phyloP scores from a whole-genome alignment of 2,329 filamentous ascomycete genomes.

The Hymenoscyphus linearis region DNA sequence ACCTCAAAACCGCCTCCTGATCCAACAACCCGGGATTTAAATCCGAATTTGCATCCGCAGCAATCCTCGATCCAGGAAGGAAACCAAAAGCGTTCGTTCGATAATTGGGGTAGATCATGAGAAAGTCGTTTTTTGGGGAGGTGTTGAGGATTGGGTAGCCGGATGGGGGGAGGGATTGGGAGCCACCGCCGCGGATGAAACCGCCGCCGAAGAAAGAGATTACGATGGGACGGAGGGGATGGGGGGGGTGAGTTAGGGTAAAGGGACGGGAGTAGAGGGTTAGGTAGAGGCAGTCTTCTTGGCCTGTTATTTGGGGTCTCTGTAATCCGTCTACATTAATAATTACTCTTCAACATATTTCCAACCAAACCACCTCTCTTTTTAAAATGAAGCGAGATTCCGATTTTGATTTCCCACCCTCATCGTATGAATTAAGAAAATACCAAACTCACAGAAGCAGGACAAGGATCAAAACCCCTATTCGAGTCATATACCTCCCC shows the following conservation, averaged over 20 bases:
- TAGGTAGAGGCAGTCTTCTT: conserved; percentile 58
- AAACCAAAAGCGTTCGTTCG: conserved; percentile 66
- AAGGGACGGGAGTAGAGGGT: conserved; percentile 56
- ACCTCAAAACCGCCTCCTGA: conserved; percentile 49
- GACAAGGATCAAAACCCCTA: conserved; percentile 52
- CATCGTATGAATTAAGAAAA: too few species aligned
- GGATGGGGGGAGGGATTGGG: conserved; percentile 49
- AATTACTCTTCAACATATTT: too few species aligned
- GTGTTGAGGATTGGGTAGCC: conserved; percentile 55
- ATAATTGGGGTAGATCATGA: conserved; percentile 58
- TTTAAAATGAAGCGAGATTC: neutral
- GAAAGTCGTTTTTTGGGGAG: conserved; percentile 41
- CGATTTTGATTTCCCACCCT: too few species aligned
- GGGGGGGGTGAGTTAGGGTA: conserved; percentile 35
- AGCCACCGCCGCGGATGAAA: conserved; percentile 53
- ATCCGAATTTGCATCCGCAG: conserved; percentile 46
- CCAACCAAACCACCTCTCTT: too few species aligned
- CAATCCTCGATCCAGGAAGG: conserved; percentile 49
- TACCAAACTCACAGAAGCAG: conserved; percentile 46
- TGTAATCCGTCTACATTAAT: neutral
- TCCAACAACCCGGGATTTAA: conserved; percentile 46
- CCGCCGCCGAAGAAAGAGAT: conserved; percentile 57
- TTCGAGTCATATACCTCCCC: conserved; percentile 50
- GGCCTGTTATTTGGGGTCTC: conserved; percentile 39
- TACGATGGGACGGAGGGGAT: conserved; percentile 50